Base-by-base conservation (phyloP, 768 basidiomycete genomes). In the Naganishia vishniacii region DNA sequence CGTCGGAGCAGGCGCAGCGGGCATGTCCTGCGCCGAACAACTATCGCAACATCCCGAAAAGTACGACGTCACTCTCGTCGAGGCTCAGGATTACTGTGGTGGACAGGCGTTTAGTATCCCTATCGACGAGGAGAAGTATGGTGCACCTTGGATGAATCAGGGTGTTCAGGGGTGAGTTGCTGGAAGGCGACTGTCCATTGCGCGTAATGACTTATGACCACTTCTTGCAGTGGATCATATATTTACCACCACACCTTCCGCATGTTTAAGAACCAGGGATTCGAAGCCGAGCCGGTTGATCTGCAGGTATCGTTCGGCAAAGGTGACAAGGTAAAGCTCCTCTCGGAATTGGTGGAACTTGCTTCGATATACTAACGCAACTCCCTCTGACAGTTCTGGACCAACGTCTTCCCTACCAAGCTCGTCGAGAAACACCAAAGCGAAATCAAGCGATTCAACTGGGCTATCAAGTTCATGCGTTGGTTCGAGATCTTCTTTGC, bases 301-400 rank as follows among this genome's bases (percentile, higher is more conserved):
- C 70, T 80, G n/a, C 78, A 79, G 68, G 79, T 81, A 16, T 78
- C 78, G 0, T 81, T 81, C 68, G 79, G 80, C 45, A 79, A 80
- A 65, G 80, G 74, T 49, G 78, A 80, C 61, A 78, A 72, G 62
- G 75, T 75, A 48, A n/a, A 59, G 69, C 18, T 34, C 13, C 58
- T 20, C 23, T n/a, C 26, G n/a, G n/a, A n/a, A n/a, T n/a, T 23
- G 23, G 56, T 40, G 45, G 15, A 18, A 48, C 6, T 37, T 20
- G 20, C 5, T n/a, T 12, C n/a, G 1, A 44, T 4, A 15, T n/a
- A 20, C 11, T 20, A 23, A 15, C 9, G 4, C 5, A 23, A 42
- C 18, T 29, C 0, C 34, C 23, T 46, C 25, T 2, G 2, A 1
- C 62, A 78, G 69, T 81, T 81, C 72, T 81, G 79, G 79, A 78